Base-by-base conservation (phyloP, 345 rosid genomes). In the Eucalyptus guilfoylei region DNA sequence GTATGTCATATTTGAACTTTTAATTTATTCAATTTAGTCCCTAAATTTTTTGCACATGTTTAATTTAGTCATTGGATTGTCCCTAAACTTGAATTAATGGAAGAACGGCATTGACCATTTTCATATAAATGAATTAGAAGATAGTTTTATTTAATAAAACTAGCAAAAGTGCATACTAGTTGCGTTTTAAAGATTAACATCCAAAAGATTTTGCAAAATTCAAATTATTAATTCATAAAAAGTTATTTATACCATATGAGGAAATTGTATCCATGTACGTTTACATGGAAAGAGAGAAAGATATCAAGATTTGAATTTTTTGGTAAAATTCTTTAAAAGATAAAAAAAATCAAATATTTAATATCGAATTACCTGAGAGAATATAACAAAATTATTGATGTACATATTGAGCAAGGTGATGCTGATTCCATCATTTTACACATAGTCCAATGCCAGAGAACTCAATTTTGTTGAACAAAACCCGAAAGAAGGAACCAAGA, bases 1-100 rank as follows among this genome's bases (percentile, higher is more conserved):
- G 5, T 52, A 50, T 52, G 5, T 0, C 10, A 1, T 52, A 0
- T 1, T 52, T 52, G 0, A 52, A 52, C 55, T 19, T 52, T 52
- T 52, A 52, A 52, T 52, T 52, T 52, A 1, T 52, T 52, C 10
- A 52, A 52, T 8, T 52, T 52, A 1, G 5, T 52, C 55, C 1
- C 55, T 52, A 52, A 52, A 19, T 8, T 52, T 52, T 52, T 19
- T 37, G 40, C 83, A 72, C 14, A 37, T 72, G 23, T 37, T 42
- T 37, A 72, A 72, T 72, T 37, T 42, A 21, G 1, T 72, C 81
- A 37, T 72, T 12, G 62, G 5, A 52, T 52, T 52, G 5, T 52
- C 24, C 5, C 24, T 52, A 52, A 52, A 52, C 55, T 52, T 52
- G 10, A 52, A 52, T 0, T 52, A 19, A 3, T 52, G 5, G 55